These are phyloP conservation scores for Pisolithus thermaeus DNA, from an alignment of 1,284 basidiomycete genomes.

Conservation along the genomic window DNA sequence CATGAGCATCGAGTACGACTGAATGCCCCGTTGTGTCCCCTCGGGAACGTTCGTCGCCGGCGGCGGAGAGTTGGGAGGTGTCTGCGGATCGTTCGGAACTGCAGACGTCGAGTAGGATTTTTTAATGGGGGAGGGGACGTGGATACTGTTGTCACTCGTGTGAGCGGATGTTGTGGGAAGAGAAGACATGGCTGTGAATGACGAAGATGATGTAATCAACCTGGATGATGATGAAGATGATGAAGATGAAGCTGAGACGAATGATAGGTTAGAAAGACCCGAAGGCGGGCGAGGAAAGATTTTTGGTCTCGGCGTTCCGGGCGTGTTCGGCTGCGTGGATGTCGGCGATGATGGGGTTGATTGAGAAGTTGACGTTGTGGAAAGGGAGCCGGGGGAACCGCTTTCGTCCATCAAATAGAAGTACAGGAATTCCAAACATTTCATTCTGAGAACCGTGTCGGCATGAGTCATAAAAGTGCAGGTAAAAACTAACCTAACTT, in stretches of 20 bases:
- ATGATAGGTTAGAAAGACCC: constrained; percentile 26
- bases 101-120: constrained; percentile 26
- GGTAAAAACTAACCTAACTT: constrained; percentile 61
- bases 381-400: constrained; percentile 14
- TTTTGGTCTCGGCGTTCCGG: constrained; percentile 13
- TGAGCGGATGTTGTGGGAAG: constrained; percentile 34
- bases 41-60: constrained; percentile 7
- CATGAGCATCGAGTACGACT: constrained; percentile 51
- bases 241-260: constrained; percentile 24
- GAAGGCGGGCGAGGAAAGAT: constrained; percentile 23
- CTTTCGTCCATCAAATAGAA: constrained; percentile 86
- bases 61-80: constrained; percentile 33
- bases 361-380: constrained; percentile 6
- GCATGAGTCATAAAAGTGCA: neutral
- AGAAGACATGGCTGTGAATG: constrained; percentile 40
- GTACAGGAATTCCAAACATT: constrained; percentile 88
- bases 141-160: constrained; percentile 23
- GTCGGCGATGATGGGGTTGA: constrained; percentile 25
- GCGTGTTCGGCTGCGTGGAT: constrained; percentile 30
- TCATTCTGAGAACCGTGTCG: constrained; percentile 60
- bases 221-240: constrained; percentile 27
- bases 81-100: constrained; percentile 12
- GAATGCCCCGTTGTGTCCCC: constrained; percentile 21
- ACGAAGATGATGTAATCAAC: constrained; percentile 32
- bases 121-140: constrained; percentile 24